Percentiles rank a stretch among this genome's conserved stretches.
Conservation (phyloP, 2,329 filamentous ascomycete genomes). For the Colletotrichum endophyticum region DNA sequence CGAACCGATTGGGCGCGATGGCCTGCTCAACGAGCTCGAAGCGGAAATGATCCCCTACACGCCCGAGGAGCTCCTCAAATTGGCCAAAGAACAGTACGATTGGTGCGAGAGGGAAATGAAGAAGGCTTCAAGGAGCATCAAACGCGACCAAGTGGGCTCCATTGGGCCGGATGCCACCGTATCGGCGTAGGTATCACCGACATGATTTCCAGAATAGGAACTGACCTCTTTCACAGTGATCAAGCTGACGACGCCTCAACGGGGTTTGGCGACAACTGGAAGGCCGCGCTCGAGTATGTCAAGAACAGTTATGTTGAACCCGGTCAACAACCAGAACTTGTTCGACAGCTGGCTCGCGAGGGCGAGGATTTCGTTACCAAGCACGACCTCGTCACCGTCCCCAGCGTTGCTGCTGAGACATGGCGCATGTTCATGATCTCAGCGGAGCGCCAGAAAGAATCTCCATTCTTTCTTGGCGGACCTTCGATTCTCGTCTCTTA, state of each 20-base stretch:
- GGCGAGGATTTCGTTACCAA: constrained; percentile 57
- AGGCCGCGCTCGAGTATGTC: constrained; percentile 58
- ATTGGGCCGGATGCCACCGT: neutral
- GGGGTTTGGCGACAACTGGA: constrained; percentile 51
- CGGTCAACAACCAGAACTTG: constrained; percentile 56
- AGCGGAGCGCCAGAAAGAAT: constrained; percentile 55
- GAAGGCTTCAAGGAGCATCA: constrained; percentile 51
- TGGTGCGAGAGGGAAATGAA: constrained; percentile 64
- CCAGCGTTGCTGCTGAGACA: constrained; percentile 54
- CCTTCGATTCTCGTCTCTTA: constrained; percentile 60
- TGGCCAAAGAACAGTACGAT: constrained; percentile 54
- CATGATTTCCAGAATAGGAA: neutral
- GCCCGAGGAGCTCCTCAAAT: constrained; percentile 58
- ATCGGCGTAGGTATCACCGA: neutral
- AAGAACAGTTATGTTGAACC: constrained; percentile 60
- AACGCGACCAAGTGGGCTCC: constrained; percentile 20
- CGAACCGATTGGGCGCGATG: constrained; percentile 58
- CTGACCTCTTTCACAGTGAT: neutral
- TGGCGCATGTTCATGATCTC: constrained; percentile 64
- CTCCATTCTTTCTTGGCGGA: constrained; percentile 66
- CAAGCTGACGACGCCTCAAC: neutral
- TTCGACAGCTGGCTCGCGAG: constrained; percentile 55
- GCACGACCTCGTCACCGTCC: constrained; percentile 61
- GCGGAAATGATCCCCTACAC: constrained; percentile 64
- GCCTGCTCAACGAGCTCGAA: constrained; percentile 55